Evolutionary conservation across 1,284 basidiomycete species (phyloP), one percentile per base, ranked within the genome.

Genomic region (Ustilago sp.): DNA sequence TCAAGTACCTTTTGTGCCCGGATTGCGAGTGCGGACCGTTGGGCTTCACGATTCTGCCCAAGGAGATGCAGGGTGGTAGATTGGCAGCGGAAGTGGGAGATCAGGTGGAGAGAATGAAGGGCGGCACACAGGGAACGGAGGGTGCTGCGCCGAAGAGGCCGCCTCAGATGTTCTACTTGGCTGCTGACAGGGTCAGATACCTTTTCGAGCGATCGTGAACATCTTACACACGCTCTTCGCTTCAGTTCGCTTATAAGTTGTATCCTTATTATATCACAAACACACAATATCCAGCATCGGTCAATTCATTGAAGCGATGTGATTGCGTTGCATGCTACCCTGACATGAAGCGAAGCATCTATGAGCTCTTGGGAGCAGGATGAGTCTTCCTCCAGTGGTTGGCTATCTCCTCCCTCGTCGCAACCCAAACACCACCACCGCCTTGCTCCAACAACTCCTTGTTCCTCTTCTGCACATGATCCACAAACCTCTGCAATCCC

Each of bases 341-440:
- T 28, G 23, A 28, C 23, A 28, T 28, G 23, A 28, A 28, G 23
- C 23, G 23, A 28, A 28, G 23, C 23, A 7, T 36, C 54, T 45
- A 68, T n/a, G 48, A 28, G 19, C n/a, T 58, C 43, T 55, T 56
- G 12, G 74, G 52, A 35, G 89, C 67, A 3, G 87, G 87, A 58
- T 85, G 82, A 36, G 57, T 68, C 41, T 71, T 63, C 15, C 72
- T 74, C 86, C 86, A 88, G 61, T 88, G 86, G 35, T 85, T 81
- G 8, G 87, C 87, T 51, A 88, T 87, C 76, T 87, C 79, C 61
- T 86, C 84, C 31, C 87, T 65, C 3, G 86, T 88, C 0, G 87
- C 86, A 31, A 87, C 84, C 87, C 87, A 88, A 5, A 87, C 86
- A 28, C 83, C 87, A 11, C 81, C 79, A 38, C 53, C 63, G 7